phyloP scores from a whole-genome alignment of 2,329 filamentous ascomycete species.

The Emergomyces africanus region DNA sequence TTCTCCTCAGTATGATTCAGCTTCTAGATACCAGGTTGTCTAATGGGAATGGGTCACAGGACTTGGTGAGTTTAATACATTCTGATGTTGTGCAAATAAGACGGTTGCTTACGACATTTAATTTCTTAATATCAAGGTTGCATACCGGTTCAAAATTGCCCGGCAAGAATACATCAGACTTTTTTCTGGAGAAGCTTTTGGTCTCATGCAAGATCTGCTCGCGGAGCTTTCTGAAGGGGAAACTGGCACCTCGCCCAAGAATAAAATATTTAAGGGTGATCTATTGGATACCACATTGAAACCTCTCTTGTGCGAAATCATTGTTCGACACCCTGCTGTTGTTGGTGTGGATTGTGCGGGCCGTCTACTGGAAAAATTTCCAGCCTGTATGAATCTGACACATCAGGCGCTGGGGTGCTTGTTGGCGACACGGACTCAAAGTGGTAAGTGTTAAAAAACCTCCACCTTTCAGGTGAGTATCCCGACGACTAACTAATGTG shows the following conservation, averaged over 20 bases:
- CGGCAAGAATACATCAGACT: constrained; percentile 28
- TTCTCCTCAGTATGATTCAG: constrained; percentile 21
- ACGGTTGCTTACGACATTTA: background rate
- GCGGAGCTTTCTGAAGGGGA: constrained; percentile 4
- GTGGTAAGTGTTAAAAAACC: background rate
- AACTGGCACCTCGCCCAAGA: background rate
- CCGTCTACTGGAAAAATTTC: constrained; percentile 17
- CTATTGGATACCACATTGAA: constrained; percentile 16
- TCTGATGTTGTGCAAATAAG: background rate
- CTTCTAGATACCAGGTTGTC: constrained; percentile 17
- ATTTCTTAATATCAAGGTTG: constrained; percentile 14
- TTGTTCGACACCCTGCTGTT: constrained; percentile 22
- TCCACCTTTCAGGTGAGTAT: background rate
- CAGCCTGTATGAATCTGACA: constrained; percentile 13
- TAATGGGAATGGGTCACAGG: constrained; percentile 12
- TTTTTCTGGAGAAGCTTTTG: constrained; percentile 21
- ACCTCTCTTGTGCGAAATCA: constrained; percentile 20
- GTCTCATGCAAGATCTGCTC: constrained; percentile 22
- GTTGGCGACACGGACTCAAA: background rate
- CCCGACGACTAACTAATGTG: background rate
- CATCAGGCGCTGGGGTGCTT: background rate
- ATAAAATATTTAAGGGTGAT: constrained; percentile 3
- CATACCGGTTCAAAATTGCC: constrained; percentile 28
- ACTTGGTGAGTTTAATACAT: constrained; percentile 18
- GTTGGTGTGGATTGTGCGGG: constrained; percentile 19